phyloP scores from a whole-genome alignment of 176 grass and related monocot species.

The Alopecurus myosuroides region DNA sequence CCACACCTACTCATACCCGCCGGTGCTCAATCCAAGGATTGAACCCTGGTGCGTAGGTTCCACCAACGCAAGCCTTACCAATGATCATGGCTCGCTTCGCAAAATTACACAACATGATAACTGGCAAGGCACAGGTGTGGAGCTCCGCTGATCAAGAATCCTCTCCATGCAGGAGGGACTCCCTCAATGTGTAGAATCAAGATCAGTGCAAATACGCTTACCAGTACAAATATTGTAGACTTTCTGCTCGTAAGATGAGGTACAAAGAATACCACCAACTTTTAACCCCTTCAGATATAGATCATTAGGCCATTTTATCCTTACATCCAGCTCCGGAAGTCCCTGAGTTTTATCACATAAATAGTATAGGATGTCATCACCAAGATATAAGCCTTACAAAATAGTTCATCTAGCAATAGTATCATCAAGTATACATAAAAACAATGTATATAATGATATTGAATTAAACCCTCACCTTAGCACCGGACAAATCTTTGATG shows the following conservation, averaged over 20 bases:
- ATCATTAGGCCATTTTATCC: constrained; percentile 98
- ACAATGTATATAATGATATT: background rate
- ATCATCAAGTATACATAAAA: background rate
- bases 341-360: constrained; percentile 44
- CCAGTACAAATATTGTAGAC: constrained; percentile 88
- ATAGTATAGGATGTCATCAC: background rate
- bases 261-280: constrained; percentile 90
- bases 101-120: background rate
- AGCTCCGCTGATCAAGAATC: background rate
- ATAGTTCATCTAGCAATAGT: background rate
- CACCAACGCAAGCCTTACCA: background rate
- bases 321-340: constrained; percentile 66
- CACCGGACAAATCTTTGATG: constrained; percentile 61
- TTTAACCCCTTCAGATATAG: constrained; percentile 93
- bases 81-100: background rate
- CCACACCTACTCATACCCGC: background rate
- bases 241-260: constrained; percentile 66
- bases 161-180: background rate
- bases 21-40: background rate
- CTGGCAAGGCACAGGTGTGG: background rate
- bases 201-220: constrained; percentile 32
- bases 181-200: background rate
- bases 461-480: constrained; percentile 41
- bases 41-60: background rate
- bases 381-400: background rate